Conservation (phyloP, 2,329 filamentous ascomycete genomes). For the Aspergillus arachidicola region DNA sequence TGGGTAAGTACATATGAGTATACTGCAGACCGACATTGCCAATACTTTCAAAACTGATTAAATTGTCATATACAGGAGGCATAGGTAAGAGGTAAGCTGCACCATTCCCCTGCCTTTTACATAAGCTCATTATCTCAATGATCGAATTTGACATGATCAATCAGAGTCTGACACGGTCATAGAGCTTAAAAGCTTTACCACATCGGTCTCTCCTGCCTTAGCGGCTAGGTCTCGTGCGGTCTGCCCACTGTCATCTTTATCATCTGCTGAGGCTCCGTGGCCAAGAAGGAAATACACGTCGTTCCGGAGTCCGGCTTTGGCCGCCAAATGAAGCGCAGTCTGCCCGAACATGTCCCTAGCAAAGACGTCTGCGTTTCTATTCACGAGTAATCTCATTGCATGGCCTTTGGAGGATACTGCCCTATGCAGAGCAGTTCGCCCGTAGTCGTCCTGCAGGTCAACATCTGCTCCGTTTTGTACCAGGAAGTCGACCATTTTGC, state of each 20-base stretch:
- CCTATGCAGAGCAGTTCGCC: constrained; percentile 24
- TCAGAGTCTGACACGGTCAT: constrained; percentile 8
- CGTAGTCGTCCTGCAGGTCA: constrained; percentile 27
- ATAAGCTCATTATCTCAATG: neutral
- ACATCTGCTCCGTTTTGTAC: constrained; percentile 29
- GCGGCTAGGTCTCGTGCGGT: constrained; percentile 23
- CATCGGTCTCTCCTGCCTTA: constrained; percentile 15
- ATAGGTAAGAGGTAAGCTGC: neutral
- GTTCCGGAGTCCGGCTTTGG: constrained; percentile 21
- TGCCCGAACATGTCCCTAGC: constrained; percentile 26
- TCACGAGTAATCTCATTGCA: constrained; percentile 25
- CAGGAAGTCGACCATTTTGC: constrained; percentile 31
- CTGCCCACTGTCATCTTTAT: constrained; percentile 22
- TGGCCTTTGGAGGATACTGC: constrained; percentile 23
- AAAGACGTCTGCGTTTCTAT: constrained; percentile 19
- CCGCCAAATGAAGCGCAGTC: constrained; percentile 28
- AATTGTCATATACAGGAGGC: neutral
- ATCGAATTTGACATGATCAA: neutral
- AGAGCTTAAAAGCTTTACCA: constrained; percentile 11
- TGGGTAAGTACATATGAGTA: too few relatives aligned
- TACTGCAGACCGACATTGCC: too few relatives aligned
- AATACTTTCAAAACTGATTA: neutral
- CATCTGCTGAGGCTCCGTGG: constrained; percentile 20
- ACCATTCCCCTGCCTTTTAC: neutral
- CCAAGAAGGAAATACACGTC: constrained; percentile 27